These are phyloP conservation scores for Phytophthora boehmeriae DNA, from an alignment of 352 stramenopile species.

Conservation along the genomic window DNA sequence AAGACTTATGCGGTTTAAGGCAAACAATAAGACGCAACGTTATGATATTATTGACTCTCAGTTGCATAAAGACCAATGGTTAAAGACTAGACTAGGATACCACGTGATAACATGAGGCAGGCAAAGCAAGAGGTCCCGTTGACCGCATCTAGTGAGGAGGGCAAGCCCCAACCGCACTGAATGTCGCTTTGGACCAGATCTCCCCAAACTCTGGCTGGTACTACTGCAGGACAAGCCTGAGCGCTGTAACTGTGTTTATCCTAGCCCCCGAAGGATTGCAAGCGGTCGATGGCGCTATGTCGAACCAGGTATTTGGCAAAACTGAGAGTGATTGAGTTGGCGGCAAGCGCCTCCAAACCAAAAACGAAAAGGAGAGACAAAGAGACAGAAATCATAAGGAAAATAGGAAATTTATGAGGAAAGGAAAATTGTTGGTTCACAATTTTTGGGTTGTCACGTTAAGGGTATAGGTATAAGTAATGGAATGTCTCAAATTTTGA, in stretches of 20 bases:
- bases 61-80: background rate
- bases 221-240: background rate
- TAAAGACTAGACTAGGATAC: slow-evolving; percentile 1
- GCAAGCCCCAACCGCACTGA: background rate
- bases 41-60: background rate
- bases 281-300: background rate
- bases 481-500: too few relatives aligned
- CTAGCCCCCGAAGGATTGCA: background rate
- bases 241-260: slow-evolving; percentile 1
- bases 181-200: background rate
- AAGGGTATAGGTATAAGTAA: too few relatives aligned
- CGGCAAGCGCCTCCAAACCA: too few relatives aligned
- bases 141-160: background rate
- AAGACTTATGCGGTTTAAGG: too few relatives aligned
- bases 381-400: too few relatives aligned
- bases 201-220: background rate
- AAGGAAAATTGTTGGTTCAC: too few relatives aligned
- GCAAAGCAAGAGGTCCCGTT: background rate
- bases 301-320: background rate
- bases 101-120: background rate
- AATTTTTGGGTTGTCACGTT: too few relatives aligned
- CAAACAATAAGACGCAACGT: too few relatives aligned
- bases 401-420: too few relatives aligned
- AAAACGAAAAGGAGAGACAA: too few relatives aligned
- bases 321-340: background rate